Conservation (phyloP, 2,329 filamentous ascomycete species). For the Dryadomyces quercus-mongolicae region DNA sequence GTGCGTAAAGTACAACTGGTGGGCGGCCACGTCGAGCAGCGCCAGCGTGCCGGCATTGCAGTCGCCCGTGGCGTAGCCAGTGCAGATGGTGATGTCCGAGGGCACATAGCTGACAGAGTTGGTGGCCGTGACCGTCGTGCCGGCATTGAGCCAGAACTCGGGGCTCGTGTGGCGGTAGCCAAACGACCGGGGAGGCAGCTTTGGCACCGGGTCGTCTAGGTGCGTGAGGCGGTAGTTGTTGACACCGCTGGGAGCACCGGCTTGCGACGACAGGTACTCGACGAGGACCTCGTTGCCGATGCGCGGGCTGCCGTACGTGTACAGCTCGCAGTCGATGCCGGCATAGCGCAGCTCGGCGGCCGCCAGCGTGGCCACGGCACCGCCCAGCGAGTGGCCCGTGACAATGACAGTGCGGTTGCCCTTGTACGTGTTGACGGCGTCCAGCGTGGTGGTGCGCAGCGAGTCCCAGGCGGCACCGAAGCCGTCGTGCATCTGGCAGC, state of each 20-base stretch:
- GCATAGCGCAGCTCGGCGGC: constrained; percentile 39
- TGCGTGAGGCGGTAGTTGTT: constrained; percentile 55
- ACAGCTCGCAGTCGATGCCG: constrained; percentile 40
- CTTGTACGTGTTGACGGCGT: not conserved
- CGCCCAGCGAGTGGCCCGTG: constrained; percentile 61
- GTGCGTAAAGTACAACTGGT: constrained; percentile 35
- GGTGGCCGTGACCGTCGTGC: constrained; percentile 14
- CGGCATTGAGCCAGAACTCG: constrained; percentile 50
- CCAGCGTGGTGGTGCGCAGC: constrained; percentile 34
- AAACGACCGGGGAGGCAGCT: constrained; percentile 42
- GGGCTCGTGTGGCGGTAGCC: constrained; percentile 56
- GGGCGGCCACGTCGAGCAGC: constrained; percentile 28
- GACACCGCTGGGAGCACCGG: constrained; percentile 17
- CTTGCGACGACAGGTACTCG: constrained; percentile 38
- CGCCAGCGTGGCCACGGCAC: constrained; percentile 48
- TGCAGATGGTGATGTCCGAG: constrained; percentile 32
- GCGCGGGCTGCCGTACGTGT: constrained; percentile 56
- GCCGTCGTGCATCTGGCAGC: constrained; percentile 42
- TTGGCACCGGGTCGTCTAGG: constrained; percentile 52
- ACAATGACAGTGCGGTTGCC: constrained; percentile 27
- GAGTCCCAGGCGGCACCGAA: constrained; percentile 45
- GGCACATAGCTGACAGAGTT: constrained; percentile 21
- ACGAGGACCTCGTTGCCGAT: constrained; percentile 46
- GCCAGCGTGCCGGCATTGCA: constrained; percentile 39
- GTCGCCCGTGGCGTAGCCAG: constrained; percentile 30